phyloP scores from a whole-genome alignment of 768 basidiomycete species.

The Xerocomus brunneocitrinus region DNA sequence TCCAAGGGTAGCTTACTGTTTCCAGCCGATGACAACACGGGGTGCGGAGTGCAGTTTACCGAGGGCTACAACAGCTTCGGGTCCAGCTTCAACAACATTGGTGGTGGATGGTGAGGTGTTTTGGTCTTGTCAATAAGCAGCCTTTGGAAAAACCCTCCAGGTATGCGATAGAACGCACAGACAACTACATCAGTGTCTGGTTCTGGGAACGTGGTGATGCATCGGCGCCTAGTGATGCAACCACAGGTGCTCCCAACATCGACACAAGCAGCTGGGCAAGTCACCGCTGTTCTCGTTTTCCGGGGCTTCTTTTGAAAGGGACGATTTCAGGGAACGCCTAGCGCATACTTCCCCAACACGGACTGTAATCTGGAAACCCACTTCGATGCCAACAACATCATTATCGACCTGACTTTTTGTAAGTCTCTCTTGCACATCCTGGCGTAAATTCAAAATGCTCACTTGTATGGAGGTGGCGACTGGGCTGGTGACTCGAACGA shows the following conservation, averaged over 20 bases:
- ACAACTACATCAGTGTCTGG: slow-evolving; percentile 35
- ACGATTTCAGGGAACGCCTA: slow-evolving; percentile 28
- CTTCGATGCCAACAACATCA: slow-evolving; percentile 31
- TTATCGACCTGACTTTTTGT: slow-evolving; percentile 34
- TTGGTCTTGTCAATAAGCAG: neutral
- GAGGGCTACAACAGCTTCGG: slow-evolving; percentile 26
- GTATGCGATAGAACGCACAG: slow-evolving; percentile 38
- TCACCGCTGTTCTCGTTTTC: neutral
- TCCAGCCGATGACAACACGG: slow-evolving; percentile 30
- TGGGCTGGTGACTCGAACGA: slow-evolving; percentile 27
- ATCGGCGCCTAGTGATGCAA: slow-evolving; percentile 33
- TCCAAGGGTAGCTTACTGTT: neutral
- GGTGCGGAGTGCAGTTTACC: slow-evolving; percentile 34
- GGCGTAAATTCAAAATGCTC: neutral
- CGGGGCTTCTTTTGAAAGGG: neutral
- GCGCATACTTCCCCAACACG: slow-evolving; percentile 35
- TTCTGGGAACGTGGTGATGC: slow-evolving; percentile 36
- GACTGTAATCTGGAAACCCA: slow-evolving; percentile 38
- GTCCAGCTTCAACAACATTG: slow-evolving; percentile 28
- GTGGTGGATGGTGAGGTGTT: slow-evolving; percentile 37
- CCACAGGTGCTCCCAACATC: slow-evolving; percentile 13
- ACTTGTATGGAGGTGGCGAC: slow-evolving; percentile 21
- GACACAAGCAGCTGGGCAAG: slow-evolving; percentile 25
- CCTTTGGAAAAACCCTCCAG: slow-evolving; percentile 7
- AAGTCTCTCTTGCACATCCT: neutral